phyloP scores from a whole-genome alignment of 768 basidiomycete species.

The Lyophyllum atratum region DNA sequence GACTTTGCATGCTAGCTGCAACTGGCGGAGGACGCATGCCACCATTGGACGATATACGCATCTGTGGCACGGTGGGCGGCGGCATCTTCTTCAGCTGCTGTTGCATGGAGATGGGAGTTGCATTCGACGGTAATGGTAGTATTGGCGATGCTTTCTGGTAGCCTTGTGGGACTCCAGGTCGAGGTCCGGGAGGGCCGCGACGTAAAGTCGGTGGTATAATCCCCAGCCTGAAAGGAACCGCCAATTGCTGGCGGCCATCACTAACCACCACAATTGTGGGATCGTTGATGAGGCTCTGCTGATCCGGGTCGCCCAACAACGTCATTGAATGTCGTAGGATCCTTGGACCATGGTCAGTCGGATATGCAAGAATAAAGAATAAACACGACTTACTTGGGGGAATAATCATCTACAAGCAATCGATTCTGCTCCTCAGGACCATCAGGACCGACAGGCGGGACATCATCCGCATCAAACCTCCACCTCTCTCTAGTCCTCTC shows the following conservation, averaged over 20 bases:
- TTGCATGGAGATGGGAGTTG: constrained; percentile 4
- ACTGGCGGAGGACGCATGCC: constrained; percentile 50
- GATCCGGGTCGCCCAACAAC: constrained; percentile 56
- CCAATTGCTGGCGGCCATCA: constrained; percentile 53
- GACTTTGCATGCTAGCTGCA: constrained; percentile 25
- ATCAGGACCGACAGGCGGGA: constrained; percentile 50
- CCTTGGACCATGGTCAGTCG: constrained; percentile 28
- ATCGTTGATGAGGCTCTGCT: constrained; percentile 50
- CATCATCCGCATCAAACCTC: constrained; percentile 69
- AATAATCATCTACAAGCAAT: constrained; percentile 67
- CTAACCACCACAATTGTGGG: constrained; percentile 42
- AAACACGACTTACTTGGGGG: constrained; percentile 25
- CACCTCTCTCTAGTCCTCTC: constrained; percentile 54
- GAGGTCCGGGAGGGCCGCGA: constrained; percentile 24
- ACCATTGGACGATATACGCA: constrained; percentile 57
- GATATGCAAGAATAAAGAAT: background rate
- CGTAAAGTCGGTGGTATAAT: constrained; percentile 26
- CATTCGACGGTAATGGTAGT: background rate
- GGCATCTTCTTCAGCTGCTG: constrained; percentile 62
- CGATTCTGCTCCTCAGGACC: constrained; percentile 70
- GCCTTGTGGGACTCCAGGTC: constrained; percentile 11
- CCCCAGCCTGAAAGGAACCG: constrained; percentile 52
- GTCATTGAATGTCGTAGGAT: constrained; percentile 57
- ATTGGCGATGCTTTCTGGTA: constrained; percentile 1
- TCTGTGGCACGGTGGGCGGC: constrained; percentile 54